Percentiles rank a stretch among this genome's conserved stretches.
Evolutionary conservation across 2,329 filamentous ascomycete genomes (phyloP).

Genomic region (Neofusicoccum cordaticola): DNA sequence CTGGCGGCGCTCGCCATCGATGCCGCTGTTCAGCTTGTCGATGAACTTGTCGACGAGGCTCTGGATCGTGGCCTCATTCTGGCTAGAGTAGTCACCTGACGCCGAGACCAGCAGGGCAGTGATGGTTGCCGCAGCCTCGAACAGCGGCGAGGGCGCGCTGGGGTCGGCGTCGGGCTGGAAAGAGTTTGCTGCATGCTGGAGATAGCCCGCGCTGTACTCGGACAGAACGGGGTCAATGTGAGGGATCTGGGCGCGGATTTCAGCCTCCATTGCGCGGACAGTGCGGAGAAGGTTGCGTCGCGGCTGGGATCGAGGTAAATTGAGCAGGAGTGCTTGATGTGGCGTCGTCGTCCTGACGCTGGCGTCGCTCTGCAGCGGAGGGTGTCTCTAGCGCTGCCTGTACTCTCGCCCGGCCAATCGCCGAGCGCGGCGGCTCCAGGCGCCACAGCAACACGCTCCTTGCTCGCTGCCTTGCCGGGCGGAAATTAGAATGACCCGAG

Average conservation of each 20-base stretch:
- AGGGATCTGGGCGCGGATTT: conserved; percentile 80
- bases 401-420: no score
- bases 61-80: conserved; percentile 74
- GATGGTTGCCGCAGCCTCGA: conserved; percentile 78
- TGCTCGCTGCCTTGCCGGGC: background rate
- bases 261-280: conserved; percentile 68
- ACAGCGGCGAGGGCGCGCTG: conserved; percentile 69
- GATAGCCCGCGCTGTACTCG: conserved; percentile 90
- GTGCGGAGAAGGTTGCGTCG: conserved; percentile 1
- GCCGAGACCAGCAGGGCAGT: conserved; percentile 89
- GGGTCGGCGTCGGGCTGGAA: conserved; percentile 72
- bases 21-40: conserved; percentile 71
- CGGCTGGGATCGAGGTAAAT: background rate
- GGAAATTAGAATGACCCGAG: background rate
- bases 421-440: background rate
- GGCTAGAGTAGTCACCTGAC: conserved; percentile 73
- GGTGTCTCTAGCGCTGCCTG: no score
- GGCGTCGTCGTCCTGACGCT: background rate
- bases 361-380: background rate
- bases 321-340: background rate
- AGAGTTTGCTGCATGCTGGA: conserved; percentile 85
- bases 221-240: conserved; percentile 85
- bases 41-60: conserved; percentile 89
- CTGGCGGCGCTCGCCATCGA: conserved; percentile 63
- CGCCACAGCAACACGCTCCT: background rate